These are phyloP conservation scores for Alternaria arbusti DNA, from an alignment of 2,329 filamentous ascomycete genomes.

Conservation along the genomic window DNA sequence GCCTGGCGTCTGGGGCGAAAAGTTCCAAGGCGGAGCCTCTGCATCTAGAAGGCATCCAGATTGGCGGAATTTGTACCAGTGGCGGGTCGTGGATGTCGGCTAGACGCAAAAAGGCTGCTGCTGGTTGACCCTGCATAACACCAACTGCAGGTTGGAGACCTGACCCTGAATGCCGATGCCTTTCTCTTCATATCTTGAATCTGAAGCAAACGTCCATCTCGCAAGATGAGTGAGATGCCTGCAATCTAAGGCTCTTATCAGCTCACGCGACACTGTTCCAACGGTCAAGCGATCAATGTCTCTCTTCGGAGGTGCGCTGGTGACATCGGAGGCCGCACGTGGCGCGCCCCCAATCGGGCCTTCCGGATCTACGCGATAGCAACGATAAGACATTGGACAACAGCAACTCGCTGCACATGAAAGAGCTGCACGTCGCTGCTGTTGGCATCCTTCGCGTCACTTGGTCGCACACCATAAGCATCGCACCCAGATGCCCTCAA, in stretches of 20 bases:
- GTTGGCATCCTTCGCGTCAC: slow-evolving; percentile 8
- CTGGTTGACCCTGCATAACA: slow-evolving; percentile 37
- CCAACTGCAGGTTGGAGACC: slow-evolving; percentile 12
- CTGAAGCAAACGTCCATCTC: neutral
- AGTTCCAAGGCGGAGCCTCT: slow-evolving; percentile 1
- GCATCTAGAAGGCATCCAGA: slow-evolving; percentile 6
- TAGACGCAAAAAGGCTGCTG: slow-evolving; percentile 15
- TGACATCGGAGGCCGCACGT: slow-evolving; percentile 26
- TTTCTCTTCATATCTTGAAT: neutral
- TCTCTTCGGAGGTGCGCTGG: slow-evolving; percentile 14
- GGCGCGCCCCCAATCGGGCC: slow-evolving; percentile 12
- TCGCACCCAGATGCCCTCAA: neutral
- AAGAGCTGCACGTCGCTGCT: neutral
- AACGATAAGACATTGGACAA: slow-evolving; percentile 20
- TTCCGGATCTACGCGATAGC: slow-evolving; percentile 1
- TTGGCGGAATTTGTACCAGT: slow-evolving; percentile 9
- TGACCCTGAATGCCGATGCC: slow-evolving; percentile 4
- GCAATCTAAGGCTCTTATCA: neutral
- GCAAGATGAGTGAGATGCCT: neutral
- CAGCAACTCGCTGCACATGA: slow-evolving; percentile 6
- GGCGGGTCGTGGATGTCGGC: neutral
- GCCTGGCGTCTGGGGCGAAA: slow-evolving; percentile 7
- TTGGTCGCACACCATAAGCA: neutral
- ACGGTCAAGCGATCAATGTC: slow-evolving; percentile 26
- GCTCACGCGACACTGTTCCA: slow-evolving; percentile 20